A percentile compares a stretch with the other conserved stretches of the same genome.
Evolutionary conservation across 1,139 yeast genomes (phyloP).

Genomic region (Komagataea norvegica): DNA sequence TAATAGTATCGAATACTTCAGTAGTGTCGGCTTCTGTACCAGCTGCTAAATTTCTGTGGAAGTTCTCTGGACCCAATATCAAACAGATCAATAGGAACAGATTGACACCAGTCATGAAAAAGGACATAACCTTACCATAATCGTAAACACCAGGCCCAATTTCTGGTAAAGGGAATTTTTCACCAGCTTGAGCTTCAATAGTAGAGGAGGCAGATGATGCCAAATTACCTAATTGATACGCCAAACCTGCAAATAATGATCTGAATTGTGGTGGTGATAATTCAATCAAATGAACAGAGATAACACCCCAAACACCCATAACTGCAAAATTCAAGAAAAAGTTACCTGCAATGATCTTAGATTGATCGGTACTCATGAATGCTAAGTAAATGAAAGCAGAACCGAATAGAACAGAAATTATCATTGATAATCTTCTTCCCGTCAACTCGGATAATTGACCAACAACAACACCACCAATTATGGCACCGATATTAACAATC

Average conservation of each 20-base stretch:
- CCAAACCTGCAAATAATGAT: constrained; percentile 48
- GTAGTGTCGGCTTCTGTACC: constrained; percentile 21
- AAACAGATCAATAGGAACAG: constrained; percentile 42
- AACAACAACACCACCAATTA: constrained; percentile 39
- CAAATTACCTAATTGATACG: constrained; percentile 57
- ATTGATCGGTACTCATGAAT: constrained; percentile 36
- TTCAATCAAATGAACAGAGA: constrained; percentile 53
- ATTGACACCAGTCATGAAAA: constrained; percentile 54
- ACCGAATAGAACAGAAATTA: constrained; percentile 40
- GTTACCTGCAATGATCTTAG: constrained; percentile 42
- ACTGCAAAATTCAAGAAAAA: constrained; percentile 51
- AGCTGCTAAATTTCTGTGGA: constrained; percentile 30
- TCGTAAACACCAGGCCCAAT: constrained; percentile 27
- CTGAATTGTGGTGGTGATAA: constrained; percentile 52
- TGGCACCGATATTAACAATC: constrained; percentile 46
- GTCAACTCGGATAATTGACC: constrained; percentile 31
- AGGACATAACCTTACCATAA: constrained; percentile 51
- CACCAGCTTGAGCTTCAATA: constrained; percentile 52
- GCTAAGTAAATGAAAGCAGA: constrained; percentile 52
- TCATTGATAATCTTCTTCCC: constrained; percentile 44
- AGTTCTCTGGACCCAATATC: constrained; percentile 50
- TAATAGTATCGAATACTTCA: constrained; percentile 1
- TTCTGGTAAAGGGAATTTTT: constrained; percentile 38
- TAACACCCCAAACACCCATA: constrained; percentile 56
- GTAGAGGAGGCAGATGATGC: constrained; percentile 58